A percentile compares a stretch with the other conserved stretches of the same genome.
Evolutionary conservation across 805 yeast genomes (phyloP).

Genomic region (Candida arabinofermentans): DNA sequence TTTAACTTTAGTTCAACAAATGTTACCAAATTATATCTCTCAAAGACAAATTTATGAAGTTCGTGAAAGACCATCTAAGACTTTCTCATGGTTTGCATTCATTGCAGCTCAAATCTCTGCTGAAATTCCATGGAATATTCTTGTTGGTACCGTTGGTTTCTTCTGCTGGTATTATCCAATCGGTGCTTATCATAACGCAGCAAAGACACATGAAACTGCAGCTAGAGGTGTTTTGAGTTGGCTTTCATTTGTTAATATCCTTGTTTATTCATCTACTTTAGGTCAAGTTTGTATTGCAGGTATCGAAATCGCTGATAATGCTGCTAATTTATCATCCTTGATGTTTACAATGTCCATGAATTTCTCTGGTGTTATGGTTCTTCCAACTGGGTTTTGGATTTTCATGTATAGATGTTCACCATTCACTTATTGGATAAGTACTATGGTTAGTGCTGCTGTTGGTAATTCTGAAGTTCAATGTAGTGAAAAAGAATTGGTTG

Average conservation of each 20-base stretch:
- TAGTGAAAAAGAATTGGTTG: conserved; percentile 42
- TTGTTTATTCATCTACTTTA: conserved; percentile 51
- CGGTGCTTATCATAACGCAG: conserved; percentile 60
- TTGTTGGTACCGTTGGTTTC: conserved; percentile 58
- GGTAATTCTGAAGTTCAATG: conserved; percentile 48
- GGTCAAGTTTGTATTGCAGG: conserved; percentile 60
- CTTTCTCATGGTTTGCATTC: conserved; percentile 64
- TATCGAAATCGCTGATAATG: conserved; percentile 54
- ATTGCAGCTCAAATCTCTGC: conserved; percentile 57
- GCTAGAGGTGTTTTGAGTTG: conserved; percentile 54
- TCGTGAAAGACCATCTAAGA: conserved; percentile 69
- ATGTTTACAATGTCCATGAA: conserved; percentile 59
- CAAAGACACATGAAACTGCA: conserved; percentile 38
- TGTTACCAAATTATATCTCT: conserved; percentile 54
- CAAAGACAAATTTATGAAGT: conserved; percentile 69
- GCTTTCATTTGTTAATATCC: conserved; percentile 42
- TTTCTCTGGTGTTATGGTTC: conserved; percentile 78
- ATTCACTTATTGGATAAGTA: conserved; percentile 59
- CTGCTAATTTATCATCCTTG: conserved; percentile 56
- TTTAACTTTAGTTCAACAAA: conserved; percentile 57
- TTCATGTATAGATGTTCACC: conserved; percentile 77
- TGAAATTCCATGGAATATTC: conserved; percentile 62
- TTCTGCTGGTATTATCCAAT: conserved; percentile 72
- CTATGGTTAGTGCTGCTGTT: conserved; percentile 51
- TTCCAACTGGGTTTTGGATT: conserved; percentile 66